Conservation (phyloP, 2,329 filamentous ascomycete species). For the Hypomyces perniciosus region DNA sequence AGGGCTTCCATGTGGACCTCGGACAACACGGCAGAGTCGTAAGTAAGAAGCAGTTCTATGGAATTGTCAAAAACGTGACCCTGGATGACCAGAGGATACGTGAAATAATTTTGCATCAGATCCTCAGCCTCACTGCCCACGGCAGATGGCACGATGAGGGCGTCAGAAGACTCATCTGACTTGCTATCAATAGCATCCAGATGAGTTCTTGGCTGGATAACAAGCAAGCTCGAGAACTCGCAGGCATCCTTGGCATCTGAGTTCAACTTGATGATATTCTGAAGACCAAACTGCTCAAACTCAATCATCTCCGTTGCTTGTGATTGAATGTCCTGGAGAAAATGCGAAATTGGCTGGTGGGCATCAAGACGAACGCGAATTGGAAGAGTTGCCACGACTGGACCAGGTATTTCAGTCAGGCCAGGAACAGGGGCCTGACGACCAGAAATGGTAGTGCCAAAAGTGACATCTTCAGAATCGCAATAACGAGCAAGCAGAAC, state of each 20-base stretch:
- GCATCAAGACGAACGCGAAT: constrained; percentile 13
- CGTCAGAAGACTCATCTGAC: background rate
- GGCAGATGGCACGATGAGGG: background rate
- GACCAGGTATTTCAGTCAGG: constrained; percentile 13
- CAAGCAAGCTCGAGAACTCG: constrained; percentile 6
- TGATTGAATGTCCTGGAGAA: constrained; percentile 12
- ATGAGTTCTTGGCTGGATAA: constrained; percentile 4
- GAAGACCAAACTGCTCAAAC: constrained; percentile 19
- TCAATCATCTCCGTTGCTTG: constrained; percentile 18
- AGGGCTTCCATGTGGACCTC: constrained; percentile 5
- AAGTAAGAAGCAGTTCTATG: constrained; percentile 4
- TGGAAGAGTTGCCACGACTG: constrained; percentile 15
- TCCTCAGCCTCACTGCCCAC: constrained; percentile 2
- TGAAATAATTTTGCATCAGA: constrained; percentile 8
- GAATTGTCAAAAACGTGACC: constrained; percentile 3
- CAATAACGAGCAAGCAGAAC: constrained; percentile 15
- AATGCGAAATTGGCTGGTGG: constrained; percentile 4
- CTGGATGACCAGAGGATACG: constrained; percentile 8
- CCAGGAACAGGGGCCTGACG: constrained; percentile 14
- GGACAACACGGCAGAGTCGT: constrained; percentile 1
- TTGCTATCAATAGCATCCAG: background rate
- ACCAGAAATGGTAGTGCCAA: constrained; percentile 19
- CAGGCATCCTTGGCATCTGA: constrained; percentile 1
- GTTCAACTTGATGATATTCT: constrained; percentile 7
- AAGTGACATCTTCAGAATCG: constrained; percentile 15